These are phyloP conservation scores for Desmodesmus armatus DNA, from an alignment of 139 green algal species.

Conservation along the genomic window DNA sequence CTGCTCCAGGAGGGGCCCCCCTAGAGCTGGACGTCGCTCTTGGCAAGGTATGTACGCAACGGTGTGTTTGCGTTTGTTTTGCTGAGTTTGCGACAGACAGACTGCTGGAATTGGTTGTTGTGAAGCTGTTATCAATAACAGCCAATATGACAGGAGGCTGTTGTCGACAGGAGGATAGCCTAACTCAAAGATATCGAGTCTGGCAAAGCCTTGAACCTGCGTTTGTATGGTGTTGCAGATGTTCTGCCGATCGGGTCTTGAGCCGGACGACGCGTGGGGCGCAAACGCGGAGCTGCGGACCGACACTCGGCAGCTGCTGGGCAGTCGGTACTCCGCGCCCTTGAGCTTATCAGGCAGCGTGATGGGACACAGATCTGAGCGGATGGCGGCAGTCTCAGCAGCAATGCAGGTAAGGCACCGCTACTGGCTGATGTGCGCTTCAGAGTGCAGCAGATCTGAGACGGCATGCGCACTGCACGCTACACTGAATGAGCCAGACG, in stretches of 20 bases:
- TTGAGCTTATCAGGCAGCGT: slow-evolving; percentile 44
- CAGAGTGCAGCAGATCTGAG: neutral
- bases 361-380: slow-evolving; percentile 1
- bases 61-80: too few species aligned
- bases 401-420: too few species aligned
- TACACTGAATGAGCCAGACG: neutral
- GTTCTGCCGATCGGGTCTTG: slow-evolving; percentile 32
- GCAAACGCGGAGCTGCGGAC: slow-evolving; percentile 45
- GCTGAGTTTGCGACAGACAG: too few species aligned
- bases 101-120: too few species aligned
- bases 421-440: too few species aligned
- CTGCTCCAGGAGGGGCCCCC: slow-evolving; percentile 4
- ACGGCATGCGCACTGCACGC: neutral
- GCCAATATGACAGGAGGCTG: neutral
- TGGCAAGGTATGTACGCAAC: slow-evolving; percentile 38
- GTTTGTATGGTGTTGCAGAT: slow-evolving; percentile 7
- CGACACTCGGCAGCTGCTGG: slow-evolving; percentile 27
- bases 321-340: slow-evolving; percentile 13
- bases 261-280: slow-evolving; percentile 33
- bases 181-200: neutral
- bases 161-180: neutral
- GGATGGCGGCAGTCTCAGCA: slow-evolving; percentile 6
- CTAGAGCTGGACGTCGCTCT: slow-evolving; percentile 41
- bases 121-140: neutral
- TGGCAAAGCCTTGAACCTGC: neutral